Percentiles rank a stretch among this genome's conserved stretches.
Evolutionary conservation across 2,329 filamentous ascomycete species (phyloP).

Genomic region (Pestalotiopsis sp.): DNA sequence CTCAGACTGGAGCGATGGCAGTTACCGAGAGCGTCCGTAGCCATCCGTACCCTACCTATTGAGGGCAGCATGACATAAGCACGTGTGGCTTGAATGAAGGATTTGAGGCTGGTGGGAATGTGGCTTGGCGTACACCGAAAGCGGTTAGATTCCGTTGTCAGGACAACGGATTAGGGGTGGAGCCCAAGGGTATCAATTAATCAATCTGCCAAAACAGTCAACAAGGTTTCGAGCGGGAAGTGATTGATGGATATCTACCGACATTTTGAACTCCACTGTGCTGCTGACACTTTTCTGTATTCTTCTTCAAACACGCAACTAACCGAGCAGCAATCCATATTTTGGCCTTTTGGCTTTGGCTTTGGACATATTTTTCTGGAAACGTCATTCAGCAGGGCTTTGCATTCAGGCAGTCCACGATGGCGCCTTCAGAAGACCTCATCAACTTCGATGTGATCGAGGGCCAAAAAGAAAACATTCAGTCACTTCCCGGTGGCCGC

Average conservation of each 20-base stretch:
- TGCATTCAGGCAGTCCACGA: slow-evolving; percentile 5
- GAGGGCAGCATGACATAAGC: background rate
- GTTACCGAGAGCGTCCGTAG: background rate
- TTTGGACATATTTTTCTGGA: background rate
- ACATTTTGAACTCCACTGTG: slow-evolving; percentile 1
- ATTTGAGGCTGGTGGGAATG: background rate
- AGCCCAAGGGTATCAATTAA: background rate
- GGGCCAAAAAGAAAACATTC: slow-evolving; percentile 96
- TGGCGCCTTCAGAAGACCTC: slow-evolving; percentile 42
- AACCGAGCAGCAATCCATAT: background rate
- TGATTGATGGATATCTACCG: slow-evolving; percentile 1
- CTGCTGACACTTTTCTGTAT: background rate
- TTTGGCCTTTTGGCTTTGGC: background rate
- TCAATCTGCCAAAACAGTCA: slow-evolving; percentile 12
- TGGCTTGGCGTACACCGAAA: background rate
- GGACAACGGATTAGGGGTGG: background rate
- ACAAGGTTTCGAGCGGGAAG: slow-evolving; percentile 10
- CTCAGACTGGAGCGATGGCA: background rate
- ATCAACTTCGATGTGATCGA: slow-evolving; percentile 92
- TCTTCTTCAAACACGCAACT: background rate
- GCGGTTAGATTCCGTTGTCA: slow-evolving; percentile 5
- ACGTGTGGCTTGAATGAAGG: background rate
- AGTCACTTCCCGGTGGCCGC: slow-evolving; percentile 82
- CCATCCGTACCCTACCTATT: background rate
- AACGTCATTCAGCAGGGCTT: background rate